A percentile compares a stretch with the other conserved stretches of the same genome.
phyloP scores from a whole-genome alignment of 352 stramenopile genomes.

The Phytophthora foliorum region DNA sequence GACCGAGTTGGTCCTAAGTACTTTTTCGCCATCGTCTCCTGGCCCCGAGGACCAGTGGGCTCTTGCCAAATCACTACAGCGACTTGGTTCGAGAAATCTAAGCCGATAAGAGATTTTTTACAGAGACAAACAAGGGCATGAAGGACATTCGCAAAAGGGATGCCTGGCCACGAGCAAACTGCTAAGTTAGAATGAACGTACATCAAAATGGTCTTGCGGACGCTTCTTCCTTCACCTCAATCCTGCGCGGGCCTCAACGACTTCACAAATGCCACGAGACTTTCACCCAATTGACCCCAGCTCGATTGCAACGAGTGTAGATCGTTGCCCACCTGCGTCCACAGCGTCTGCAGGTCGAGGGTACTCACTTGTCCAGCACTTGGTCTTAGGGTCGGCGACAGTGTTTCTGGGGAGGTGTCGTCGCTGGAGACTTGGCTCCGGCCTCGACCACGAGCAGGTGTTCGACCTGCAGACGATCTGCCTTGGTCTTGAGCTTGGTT shows the following conservation, averaged over 20 bases:
- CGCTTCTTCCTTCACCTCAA: neutral
- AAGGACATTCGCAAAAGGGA: too few relatives aligned
- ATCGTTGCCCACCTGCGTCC: constrained; percentile 23
- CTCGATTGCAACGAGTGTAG: constrained; percentile 21
- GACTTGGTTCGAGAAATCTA: too few relatives aligned
- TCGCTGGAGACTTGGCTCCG: constrained; percentile 4
- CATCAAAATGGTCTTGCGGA: neutral
- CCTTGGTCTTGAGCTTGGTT: constrained; percentile 12
- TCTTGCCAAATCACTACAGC: too few relatives aligned
- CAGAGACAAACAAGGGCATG: too few relatives aligned
- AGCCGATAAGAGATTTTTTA: too few relatives aligned
- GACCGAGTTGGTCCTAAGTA: too few relatives aligned
- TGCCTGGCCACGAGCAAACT: too few relatives aligned
- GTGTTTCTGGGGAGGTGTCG: constrained; percentile 15
- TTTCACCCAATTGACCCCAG: constrained; percentile 20
- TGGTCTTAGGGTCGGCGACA: constrained; percentile 1
- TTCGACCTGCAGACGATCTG: constrained; percentile 16
- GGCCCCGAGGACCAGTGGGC: too few relatives aligned
- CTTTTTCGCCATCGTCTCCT: too few relatives aligned
- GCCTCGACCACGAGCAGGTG: constrained; percentile 6
- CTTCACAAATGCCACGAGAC: constrained; percentile 1
- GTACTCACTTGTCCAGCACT: neutral
- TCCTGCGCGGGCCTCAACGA: neutral
- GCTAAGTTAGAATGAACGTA: too few relatives aligned
- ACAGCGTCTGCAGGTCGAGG: constrained; percentile 1